Percentiles rank a stretch among this genome's conserved stretches.
These are phyloP conservation scores for Fusarium fracticaudum DNA, from an alignment of 2,329 filamentous ascomycete species.

Conservation along the genomic window DNA sequence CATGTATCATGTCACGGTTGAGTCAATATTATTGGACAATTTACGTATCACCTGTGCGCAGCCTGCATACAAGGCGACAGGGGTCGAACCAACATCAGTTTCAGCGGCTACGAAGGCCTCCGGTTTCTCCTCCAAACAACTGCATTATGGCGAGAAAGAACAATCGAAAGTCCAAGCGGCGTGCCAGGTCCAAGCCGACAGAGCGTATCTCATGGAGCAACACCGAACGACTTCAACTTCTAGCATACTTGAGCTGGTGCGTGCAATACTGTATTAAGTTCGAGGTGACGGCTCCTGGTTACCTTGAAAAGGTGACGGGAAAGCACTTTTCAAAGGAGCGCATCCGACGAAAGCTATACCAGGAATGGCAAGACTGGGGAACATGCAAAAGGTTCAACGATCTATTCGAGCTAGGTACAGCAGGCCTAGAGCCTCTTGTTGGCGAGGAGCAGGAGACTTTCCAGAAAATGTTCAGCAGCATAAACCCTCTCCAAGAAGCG, in stretches of 20 bases:
- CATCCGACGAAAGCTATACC: neutral
- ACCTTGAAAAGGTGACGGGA: neutral
- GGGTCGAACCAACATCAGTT: accelerated
- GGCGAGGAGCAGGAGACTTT: accelerated
- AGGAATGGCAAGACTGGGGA: neutral
- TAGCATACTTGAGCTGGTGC: constrained; percentile 1
- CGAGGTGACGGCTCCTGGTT: neutral
- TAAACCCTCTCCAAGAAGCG: accelerated
- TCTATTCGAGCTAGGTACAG: neutral
- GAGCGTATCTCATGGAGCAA: accelerated
- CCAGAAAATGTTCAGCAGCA: accelerated
- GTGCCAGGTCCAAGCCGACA: neutral
- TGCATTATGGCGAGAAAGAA: neutral
- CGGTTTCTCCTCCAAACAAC: accelerated
- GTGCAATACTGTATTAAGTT: neutral
- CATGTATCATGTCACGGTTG: accelerated
- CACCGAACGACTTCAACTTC: neutral
- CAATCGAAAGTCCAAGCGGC: neutral
- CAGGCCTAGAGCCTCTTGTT: accelerated
- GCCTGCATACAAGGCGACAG: neutral
- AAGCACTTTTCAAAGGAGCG: neutral
- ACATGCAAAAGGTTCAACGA: neutral
- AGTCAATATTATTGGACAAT: neutral
- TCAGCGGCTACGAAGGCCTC: accelerated
- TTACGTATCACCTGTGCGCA: neutral